Conservation (phyloP, 108 stramenopile genomes). For the Cylindrotheca closterium region DNA sequence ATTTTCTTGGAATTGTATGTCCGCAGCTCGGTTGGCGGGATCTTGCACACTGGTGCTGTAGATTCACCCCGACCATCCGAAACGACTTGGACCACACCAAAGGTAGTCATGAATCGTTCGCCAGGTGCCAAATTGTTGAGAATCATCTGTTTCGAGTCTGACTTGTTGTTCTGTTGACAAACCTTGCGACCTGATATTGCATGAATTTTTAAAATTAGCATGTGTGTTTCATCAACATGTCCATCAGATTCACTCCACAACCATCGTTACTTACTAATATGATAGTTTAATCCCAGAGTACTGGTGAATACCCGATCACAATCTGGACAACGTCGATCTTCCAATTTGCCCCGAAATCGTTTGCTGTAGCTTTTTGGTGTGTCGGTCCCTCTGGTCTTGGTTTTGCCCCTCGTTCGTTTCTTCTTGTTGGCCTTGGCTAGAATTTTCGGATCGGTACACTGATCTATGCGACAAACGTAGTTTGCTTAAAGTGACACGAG, state of each 20-base stretch:
- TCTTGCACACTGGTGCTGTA: background rate
- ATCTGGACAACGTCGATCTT: conserved; percentile 49
- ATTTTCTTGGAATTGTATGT: conserved; percentile 7
- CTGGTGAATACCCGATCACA: conserved; percentile 52
- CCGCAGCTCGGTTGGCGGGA: background rate
- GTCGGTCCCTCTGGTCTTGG: background rate
- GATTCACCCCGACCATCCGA: conserved; percentile 55
- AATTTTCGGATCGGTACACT: background rate
- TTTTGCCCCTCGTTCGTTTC: conserved; percentile 1
- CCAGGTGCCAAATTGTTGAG: conserved; percentile 40
- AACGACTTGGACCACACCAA: conserved; percentile 76
- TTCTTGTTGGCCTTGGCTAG: conserved; percentile 7
- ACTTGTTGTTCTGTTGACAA: conserved; percentile 8
- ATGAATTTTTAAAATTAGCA: background rate
- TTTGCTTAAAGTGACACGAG: conserved; percentile 10
- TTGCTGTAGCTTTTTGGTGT: conserved; percentile 4
- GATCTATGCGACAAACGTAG: conserved; percentile 22
- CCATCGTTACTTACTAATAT: conserved; percentile 25
- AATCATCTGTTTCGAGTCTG: background rate
- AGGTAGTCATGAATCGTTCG: conserved; percentile 47
- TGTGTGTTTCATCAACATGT: background rate
- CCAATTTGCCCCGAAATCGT: conserved; percentile 32
- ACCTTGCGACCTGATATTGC: conserved; percentile 26
- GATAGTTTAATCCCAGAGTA: conserved; percentile 43
- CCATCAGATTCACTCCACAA: background rate